These are phyloP conservation scores for Kodamaea arcana DNA, from an alignment of 1,139 yeast genomes.

Conservation along the genomic window DNA sequence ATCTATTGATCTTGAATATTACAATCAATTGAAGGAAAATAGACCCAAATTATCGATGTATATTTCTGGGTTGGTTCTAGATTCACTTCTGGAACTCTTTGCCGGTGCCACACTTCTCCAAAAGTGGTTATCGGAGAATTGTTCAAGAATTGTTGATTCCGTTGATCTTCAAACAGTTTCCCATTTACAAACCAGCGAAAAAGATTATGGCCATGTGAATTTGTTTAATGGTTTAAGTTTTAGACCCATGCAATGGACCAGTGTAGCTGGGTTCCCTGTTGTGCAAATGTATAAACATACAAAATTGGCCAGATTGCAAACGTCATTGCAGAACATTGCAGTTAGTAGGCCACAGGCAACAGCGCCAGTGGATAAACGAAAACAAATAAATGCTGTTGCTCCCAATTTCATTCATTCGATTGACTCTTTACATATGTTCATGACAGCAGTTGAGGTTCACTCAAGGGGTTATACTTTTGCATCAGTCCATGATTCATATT, in stretches of 20 bases:
- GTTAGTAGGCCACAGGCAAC: slow-evolving; percentile 15
- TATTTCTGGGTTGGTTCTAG: slow-evolving; percentile 25
- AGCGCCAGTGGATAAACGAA: slow-evolving; percentile 25
- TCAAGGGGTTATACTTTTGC: slow-evolving; percentile 25
- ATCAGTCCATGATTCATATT: slow-evolving; percentile 44
- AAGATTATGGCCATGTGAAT: slow-evolving; percentile 10
- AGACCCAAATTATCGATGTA: slow-evolving; percentile 16
- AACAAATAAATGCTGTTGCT: slow-evolving; percentile 38
- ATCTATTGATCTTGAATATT: slow-evolving; percentile 1
- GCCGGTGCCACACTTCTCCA: slow-evolving; percentile 33
- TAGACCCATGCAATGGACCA: slow-evolving; percentile 43
- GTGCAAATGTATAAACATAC: slow-evolving; percentile 33
- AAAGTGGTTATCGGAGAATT: slow-evolving; percentile 33
- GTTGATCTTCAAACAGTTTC: slow-evolving; percentile 20
- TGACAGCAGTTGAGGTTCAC: slow-evolving; percentile 30
- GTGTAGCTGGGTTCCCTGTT: slow-evolving; percentile 41
- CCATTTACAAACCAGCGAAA: slow-evolving; percentile 6
- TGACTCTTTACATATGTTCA: slow-evolving; percentile 38
- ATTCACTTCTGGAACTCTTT: slow-evolving; percentile 34
- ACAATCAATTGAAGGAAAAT: slow-evolving; percentile 1
- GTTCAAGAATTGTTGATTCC: slow-evolving; percentile 27
- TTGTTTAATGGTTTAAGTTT: slow-evolving; percentile 16
- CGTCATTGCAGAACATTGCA: slow-evolving; percentile 26
- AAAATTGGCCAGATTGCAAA: slow-evolving; percentile 13
- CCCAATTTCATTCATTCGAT: slow-evolving; percentile 46